These are phyloP conservation scores for Morella rubra DNA, from an alignment of 306 rosid species.

Conservation along the genomic window DNA sequence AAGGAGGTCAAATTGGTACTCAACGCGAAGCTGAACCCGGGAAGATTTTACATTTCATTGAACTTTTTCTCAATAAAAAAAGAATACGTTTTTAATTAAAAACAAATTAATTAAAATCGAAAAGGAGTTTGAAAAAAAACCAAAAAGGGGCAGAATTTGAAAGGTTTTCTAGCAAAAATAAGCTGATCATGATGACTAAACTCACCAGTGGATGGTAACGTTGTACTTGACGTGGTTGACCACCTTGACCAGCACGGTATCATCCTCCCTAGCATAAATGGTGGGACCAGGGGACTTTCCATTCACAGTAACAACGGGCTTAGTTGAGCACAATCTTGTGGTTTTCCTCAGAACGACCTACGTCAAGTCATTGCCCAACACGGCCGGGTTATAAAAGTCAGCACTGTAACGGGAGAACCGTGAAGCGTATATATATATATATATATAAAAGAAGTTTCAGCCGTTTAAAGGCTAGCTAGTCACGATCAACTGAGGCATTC, in stretches of 20 bases:
- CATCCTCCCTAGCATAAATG: conserved; percentile 50
- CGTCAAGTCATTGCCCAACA: too few species aligned
- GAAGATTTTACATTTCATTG: background rate
- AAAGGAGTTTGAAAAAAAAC: too few species aligned
- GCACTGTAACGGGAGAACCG: too few species aligned
- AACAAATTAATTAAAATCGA: background rate
- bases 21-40: too few species aligned
- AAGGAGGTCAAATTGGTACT: too few species aligned
- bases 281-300: conserved; percentile 60
- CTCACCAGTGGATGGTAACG: conserved; percentile 84
- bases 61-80: conserved; percentile 4
- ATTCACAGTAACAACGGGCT: conserved; percentile 54
- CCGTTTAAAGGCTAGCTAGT: background rate
- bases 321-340: conserved; percentile 48
- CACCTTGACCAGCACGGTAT: conserved; percentile 51
- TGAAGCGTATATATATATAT: too few species aligned
- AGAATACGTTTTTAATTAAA: background rate
- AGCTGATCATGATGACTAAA: background rate
- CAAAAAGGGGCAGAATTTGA: too few species aligned
- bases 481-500: background rate
- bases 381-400: too few species aligned
- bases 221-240: conserved; percentile 81
- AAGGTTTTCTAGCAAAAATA: too few species aligned
- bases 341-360: conserved; percentile 49
- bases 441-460: too few species aligned